Percentiles rank a stretch among this genome's conserved stretches.
Evolutionary conservation across 441 rosid species (phyloP).

Genomic region (Francoa sonchifolia): DNA sequence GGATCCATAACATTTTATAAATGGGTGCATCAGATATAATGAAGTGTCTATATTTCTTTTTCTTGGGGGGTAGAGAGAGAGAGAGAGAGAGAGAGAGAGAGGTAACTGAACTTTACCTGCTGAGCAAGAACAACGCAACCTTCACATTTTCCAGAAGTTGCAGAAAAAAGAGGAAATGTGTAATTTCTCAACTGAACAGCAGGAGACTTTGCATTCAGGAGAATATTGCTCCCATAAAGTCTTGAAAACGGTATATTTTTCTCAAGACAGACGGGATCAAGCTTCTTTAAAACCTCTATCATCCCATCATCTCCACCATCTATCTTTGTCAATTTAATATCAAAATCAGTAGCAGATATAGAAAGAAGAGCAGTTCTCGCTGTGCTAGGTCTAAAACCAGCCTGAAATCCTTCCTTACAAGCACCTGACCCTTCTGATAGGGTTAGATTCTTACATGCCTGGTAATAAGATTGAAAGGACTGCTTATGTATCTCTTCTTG

Average conservation of each 20-base stretch:
- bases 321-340: constrained; percentile 64
- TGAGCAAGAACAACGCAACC: constrained; percentile 88
- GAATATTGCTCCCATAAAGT: constrained; percentile 74
- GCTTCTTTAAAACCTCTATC: constrained; percentile 75
- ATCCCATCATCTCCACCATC: constrained; percentile 87
- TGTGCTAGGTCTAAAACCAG: constrained; percentile 80
- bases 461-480: constrained; percentile 75
- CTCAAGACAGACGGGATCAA: constrained; percentile 76
- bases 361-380: constrained; percentile 74
- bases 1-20: no score
- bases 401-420: constrained; percentile 71
- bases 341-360: constrained; percentile 78
- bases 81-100: constrained; percentile 2
- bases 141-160: constrained; percentile 79
- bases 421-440: constrained; percentile 87
- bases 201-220: constrained; percentile 48
- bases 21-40: no score
- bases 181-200: constrained; percentile 69
- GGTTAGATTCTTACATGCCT: constrained; percentile 73
- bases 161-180: constrained; percentile 76
- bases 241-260: constrained; percentile 88
- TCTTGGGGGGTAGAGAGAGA: constrained; percentile 1
- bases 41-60: no score
- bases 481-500: constrained; percentile 59
- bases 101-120: constrained; percentile 47